Evolutionary conservation across 2,329 filamentous ascomycete species (phyloP), one percentile per base, ranked within the genome.

Genomic region (Apiospora aurea): DNA sequence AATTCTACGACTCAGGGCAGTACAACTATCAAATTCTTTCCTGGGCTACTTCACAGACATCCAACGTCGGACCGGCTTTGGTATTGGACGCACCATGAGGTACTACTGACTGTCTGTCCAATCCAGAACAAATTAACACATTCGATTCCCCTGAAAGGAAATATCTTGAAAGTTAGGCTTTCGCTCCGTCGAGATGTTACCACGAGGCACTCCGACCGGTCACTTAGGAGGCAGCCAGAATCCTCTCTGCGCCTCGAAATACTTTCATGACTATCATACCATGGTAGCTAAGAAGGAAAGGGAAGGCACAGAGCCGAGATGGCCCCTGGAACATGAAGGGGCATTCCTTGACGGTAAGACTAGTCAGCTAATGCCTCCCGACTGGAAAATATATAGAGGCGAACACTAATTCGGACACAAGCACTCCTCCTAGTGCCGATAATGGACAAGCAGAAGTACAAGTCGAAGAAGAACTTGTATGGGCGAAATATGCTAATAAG

Each of bases 401-500:
- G 7, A 49, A 21, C 10, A 49, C 18, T 49, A 49, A 49, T 24
- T 49, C n/a, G 1, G 38, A 38, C 18, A 49, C 8, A 49, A 49
- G 47, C 18, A 49, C n/a, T 49, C 21, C 47, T 49, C 47, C 18
- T 91, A 69, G 90, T 93, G 79, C 90, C 91, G 64, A 86, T 88
- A 75, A 91, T 93, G 87, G 90, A 89, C 46, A 86, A 90, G 69
- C 87, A 88, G 77, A 93, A 93, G 82, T 91, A 90, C 78, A 90
- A 87, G 72, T 90, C 90, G 82, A 87, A 87, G 74, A 87, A 88
- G 47, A 88, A 90, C 78, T 88, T 89, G 53, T 89, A 91, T 75
- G 91, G 91, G 6, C 88, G 91, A 67, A 93, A 93, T 81, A 91
- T 92, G 87, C 85, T 93, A 71, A 92, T 93, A 77, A 88, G 87